Base-by-base conservation (phyloP, 2,329 filamentous ascomycete species). In the Exophiala sideris region DNA sequence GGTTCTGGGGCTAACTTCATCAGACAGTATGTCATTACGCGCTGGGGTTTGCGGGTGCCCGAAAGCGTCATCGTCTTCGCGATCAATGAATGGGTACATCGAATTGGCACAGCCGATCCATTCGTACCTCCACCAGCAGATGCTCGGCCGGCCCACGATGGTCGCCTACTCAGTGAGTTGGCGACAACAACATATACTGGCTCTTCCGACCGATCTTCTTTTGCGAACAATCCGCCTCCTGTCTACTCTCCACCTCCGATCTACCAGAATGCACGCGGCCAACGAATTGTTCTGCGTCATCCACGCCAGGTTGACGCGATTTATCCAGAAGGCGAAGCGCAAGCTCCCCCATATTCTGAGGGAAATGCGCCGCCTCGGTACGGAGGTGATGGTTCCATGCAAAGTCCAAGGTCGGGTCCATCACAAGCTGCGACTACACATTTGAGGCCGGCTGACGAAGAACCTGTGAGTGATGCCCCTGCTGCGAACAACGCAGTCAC, bases 211-310 rank as follows among this genome's bases (percentile, higher is more conserved):
- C 18, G 14, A 18, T 3, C 32, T 16, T 1, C 8, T 10, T n/a
- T 32, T 14, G 47, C 39, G 21, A 11, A 34, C 6, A 20, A 49
- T 46, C 50, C 54, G n/a, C 54, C 54, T 10, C 54, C 54, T 18
- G 11, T 29, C 14, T 57, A 57, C 33, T 33, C 29, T 18, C 54
- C 54, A 9, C 16, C 41, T 21, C 50, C 50, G 2, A 40, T 41
- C 6, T 50, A 33, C 24, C 36, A 36, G 10, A 45, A 45, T 16
- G n/a, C 20, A n/a, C 21, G 18, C 20, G 41, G 41, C 21, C 41
- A 44, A 24, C 20, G 29, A 24, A 3, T 44, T 14, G 14, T 33
- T 8, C 48, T 57, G 8, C 38, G 40, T 11, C 54, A 57, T 32
- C 54, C 54, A 12, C 54, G 49, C 11, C 44, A 57, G 38, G 32